These are phyloP conservation scores for Torulaspora delbrueckii DNA, from an alignment of 805 yeast species.

Conservation along the genomic window DNA sequence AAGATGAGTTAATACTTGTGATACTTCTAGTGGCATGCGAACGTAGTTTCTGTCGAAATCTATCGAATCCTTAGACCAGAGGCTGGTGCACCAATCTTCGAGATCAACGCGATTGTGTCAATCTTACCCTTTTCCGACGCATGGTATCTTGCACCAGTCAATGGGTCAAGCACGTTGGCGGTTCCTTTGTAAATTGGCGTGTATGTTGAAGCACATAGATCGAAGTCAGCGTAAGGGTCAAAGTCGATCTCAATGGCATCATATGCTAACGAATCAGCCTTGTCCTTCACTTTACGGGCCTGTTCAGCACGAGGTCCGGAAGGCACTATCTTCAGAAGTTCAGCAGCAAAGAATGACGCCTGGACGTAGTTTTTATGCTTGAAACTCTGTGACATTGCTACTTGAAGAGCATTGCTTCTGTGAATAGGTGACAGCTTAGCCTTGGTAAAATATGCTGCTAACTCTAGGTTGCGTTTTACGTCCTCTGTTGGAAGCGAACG, in stretches of 20 bases:
- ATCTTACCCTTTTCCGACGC: constrained; percentile 70
- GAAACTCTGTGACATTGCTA: constrained; percentile 91
- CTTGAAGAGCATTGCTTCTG: constrained; percentile 81
- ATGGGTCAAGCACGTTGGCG: constrained; percentile 64
- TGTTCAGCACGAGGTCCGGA: constrained; percentile 82
- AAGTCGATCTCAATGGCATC: constrained; percentile 90
- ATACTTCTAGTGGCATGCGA: background rate
- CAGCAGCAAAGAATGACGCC: constrained; percentile 86
- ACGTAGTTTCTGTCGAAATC: background rate
- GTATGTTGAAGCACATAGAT: constrained; percentile 77
- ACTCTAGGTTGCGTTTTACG: constrained; percentile 80
- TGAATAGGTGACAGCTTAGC: constrained; percentile 79
- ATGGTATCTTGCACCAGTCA: constrained; percentile 87
- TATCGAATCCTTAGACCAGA: constrained; percentile 67
- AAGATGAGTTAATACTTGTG: background rate
- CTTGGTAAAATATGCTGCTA: constrained; percentile 93
- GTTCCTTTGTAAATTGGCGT: constrained; percentile 85
- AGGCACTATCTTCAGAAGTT: constrained; percentile 64
- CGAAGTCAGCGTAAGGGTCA: constrained; percentile 88
- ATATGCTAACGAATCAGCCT: constrained; percentile 71
- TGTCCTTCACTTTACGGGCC: constrained; percentile 75
- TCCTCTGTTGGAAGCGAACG: constrained; percentile 69
- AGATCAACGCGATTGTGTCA: constrained; percentile 69
- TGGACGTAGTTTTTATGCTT: constrained; percentile 81
- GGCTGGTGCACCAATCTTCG: constrained; percentile 85